Evolutionary conservation across 106 monocot species (phyloP), one percentile per base, ranked within the genome.

Genomic region (Dendrobium chrysotoxum): DNA sequence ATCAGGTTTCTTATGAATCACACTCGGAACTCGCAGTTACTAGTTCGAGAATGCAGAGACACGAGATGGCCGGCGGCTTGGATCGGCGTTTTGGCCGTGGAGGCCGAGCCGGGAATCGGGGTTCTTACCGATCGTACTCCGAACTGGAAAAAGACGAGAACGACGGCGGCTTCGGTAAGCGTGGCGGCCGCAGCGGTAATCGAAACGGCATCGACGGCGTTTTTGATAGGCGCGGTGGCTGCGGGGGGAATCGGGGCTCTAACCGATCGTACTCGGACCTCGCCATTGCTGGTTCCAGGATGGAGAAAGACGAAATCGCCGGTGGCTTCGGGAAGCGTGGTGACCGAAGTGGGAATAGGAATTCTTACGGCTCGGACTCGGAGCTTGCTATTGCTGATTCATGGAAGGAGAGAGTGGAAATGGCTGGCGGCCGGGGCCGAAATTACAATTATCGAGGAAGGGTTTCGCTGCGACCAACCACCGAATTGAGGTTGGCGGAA

Each of bases 401-500:
- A 7, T 41, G 74, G 74, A 74, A 71, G 38, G 71, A 11, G 31
- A 71, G 71, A 4, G 11, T 50, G 11, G 16, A 71, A 16, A 11
- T 1, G 12, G 11, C 3, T 3, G 25, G 76, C 12, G 13, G 76
- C 2, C 46, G 13, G 12, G 26, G 5, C 13, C 47, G 46, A 47
- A 13, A n/a, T 23, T 13, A 47, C 25, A 46, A 18, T 8, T 5
- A 20, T 35, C 23, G 18, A 42, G 47, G 26, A 12, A 76, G 23
- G 42, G 28, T 26, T 15, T 46, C 15, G 0, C 25, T 76, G 47
- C 44, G 46, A 23, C 76, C 47, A 23, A 76, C 47, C 2, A 42
- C 74, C 21, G 74, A 74, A 5, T 21, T 74, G 8, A 40, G 74
- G 7, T 40, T 74, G 74, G 76, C 47, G 46, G 76, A 46, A 76